Conservation (phyloP, 2,329 filamentous ascomycete species). For the Sordariomycetes sp. region DNA sequence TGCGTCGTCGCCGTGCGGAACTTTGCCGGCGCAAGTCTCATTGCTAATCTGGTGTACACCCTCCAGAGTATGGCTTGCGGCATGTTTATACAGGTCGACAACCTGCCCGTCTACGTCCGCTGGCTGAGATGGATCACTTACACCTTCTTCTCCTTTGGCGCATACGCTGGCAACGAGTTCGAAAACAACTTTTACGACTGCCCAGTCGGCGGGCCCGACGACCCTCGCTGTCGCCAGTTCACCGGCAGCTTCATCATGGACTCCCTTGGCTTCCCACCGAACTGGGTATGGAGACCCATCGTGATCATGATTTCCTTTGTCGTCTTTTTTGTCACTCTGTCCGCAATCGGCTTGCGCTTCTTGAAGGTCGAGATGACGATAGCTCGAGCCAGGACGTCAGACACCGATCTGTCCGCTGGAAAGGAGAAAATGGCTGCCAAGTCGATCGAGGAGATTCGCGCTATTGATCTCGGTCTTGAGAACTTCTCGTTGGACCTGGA, state of each 20-base stretch:
- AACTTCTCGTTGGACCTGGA: conserved; percentile 55
- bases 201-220: conserved; percentile 48
- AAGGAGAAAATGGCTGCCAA: conserved; percentile 59
- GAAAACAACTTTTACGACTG: conserved; percentile 64
- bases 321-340: conserved; percentile 51
- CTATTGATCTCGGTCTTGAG: conserved; percentile 56
- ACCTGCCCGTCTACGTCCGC: conserved; percentile 67
- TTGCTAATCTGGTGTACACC: conserved; percentile 65
- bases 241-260: conserved; percentile 61
- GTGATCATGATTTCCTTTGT: conserved; percentile 53
- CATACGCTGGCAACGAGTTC: conserved; percentile 66
- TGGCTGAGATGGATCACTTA: conserved; percentile 66
- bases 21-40: conserved; percentile 62
- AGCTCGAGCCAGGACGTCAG: conserved; percentile 48
- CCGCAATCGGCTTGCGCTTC: conserved; percentile 54
- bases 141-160: conserved; percentile 62
- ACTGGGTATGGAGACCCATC: conserved; percentile 62
- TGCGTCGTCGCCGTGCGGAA: conserved; percentile 57
- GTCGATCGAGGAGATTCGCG: conserved; percentile 42
- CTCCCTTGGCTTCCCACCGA: conserved; percentile 54
- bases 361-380: conserved; percentile 61
- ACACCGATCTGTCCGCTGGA: conserved; percentile 56
- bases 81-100: conserved; percentile 65
- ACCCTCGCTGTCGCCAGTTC: conserved; percentile 60
- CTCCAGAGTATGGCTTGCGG: conserved; percentile 67